Evolutionary conservation across 2,329 filamentous ascomycete species (phyloP).

Genomic region (Mycosphaerella sp.): DNA sequence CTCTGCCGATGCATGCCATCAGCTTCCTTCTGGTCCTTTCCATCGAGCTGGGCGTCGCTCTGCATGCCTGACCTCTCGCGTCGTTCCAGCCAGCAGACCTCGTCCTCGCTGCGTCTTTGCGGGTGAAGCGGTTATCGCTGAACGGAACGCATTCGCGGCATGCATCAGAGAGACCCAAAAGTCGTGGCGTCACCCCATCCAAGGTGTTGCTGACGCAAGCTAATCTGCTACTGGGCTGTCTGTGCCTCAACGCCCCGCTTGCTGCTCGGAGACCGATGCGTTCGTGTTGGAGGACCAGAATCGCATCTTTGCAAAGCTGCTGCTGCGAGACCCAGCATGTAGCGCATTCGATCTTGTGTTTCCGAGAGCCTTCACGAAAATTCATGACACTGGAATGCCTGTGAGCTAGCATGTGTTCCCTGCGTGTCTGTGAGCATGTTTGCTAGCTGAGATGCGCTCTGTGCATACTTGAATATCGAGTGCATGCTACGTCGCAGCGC

Average conservation of each 20-base stretch:
- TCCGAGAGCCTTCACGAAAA: background rate
- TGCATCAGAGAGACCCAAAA: background rate
- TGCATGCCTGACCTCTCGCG: background rate
- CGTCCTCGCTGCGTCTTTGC: slow-evolving; percentile 5
- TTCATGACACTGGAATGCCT: too few species aligned
- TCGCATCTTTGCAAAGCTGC: background rate
- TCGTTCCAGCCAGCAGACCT: background rate
- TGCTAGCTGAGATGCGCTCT: too few species aligned
- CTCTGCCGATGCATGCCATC: background rate
- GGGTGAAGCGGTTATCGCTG: slow-evolving; percentile 1
- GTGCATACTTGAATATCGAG: too few species aligned
- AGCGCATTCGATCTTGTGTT: background rate
- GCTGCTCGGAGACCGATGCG: slow-evolving; percentile 1
- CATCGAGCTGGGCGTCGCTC: background rate
- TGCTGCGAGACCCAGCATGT: background rate
- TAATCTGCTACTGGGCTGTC: slow-evolving; percentile 12
- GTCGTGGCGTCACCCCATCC: slow-evolving; percentile 14
- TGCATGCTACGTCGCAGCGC: too few species aligned
- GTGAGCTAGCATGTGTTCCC: too few species aligned
- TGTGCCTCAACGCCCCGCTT: slow-evolving; percentile 11
- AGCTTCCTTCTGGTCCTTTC: background rate
- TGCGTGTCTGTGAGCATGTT: too few species aligned
- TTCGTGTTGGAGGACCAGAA: background rate
- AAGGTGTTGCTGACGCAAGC: slow-evolving; percentile 17
- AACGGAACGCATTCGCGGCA: background rate